These are phyloP conservation scores for Candida palmyrensis DNA, from an alignment of 805 yeast species.

Conservation along the genomic window DNA sequence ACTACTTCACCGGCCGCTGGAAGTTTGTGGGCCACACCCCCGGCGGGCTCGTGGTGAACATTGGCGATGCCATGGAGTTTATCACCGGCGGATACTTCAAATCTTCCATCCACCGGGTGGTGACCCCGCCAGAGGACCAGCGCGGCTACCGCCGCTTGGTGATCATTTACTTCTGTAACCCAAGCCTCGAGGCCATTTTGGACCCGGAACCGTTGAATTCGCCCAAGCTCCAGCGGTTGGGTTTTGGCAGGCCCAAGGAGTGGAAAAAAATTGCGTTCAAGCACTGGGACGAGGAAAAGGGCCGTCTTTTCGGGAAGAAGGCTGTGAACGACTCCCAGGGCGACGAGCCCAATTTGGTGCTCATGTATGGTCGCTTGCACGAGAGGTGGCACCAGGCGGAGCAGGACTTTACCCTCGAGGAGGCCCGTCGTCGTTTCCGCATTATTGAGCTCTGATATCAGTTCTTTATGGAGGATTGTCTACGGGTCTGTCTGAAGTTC, in stretches of 20 bases:
- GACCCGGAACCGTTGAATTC: conserved; percentile 23
- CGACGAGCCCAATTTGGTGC: conserved; percentile 30
- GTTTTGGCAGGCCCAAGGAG: conserved; percentile 12
- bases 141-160: conserved; percentile 18
- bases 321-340: conserved; percentile 21
- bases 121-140: conserved; percentile 23
- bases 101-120: conserved; percentile 21
- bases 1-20: conserved; percentile 25
- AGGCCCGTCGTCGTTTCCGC: conserved; percentile 19
- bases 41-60: conserved; percentile 23
- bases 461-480: neutral
- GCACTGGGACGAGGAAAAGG: conserved; percentile 39
- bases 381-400: conserved; percentile 41
- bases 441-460: conserved; percentile 9
- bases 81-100: conserved; percentile 26
- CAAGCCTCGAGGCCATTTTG: conserved; percentile 13
- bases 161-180: conserved; percentile 20
- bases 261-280: conserved; percentile 24
- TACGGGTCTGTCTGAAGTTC: too few species aligned
- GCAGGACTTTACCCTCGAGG: conserved; percentile 17
- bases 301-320: conserved; percentile 39
- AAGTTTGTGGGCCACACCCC: conserved; percentile 26
- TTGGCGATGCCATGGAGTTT: conserved; percentile 27
- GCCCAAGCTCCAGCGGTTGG: conserved; percentile 18
- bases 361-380: conserved; percentile 34